Percentiles rank a stretch among this genome's conserved stretches.
These are phyloP conservation scores for Telopea speciosissima DNA, from an alignment of 177 flowering plant species.

Conservation along the genomic window DNA sequence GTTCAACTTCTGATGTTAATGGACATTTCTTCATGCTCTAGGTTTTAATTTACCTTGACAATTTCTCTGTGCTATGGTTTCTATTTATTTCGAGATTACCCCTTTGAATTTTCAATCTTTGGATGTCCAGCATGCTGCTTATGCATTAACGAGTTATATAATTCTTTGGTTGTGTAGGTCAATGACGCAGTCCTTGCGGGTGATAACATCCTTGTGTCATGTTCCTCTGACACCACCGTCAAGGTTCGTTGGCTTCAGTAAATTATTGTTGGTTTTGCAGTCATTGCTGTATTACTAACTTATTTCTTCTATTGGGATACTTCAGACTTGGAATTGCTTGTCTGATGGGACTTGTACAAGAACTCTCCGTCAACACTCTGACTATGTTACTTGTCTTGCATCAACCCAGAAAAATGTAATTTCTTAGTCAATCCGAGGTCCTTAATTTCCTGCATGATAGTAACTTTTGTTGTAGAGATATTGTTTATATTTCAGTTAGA, in stretches of 20 bases:
- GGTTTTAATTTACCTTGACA: not conserved
- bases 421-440: conserved; percentile 20
- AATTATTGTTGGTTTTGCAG: conserved; percentile 5
- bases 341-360: conserved; percentile 72
- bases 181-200: conserved; percentile 87
- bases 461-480: conserved; percentile 7
- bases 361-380: conserved; percentile 89
- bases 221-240: conserved; percentile 90
- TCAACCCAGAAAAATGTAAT: conserved; percentile 87
- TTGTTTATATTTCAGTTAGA: not conserved
- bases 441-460: conserved; percentile 6
- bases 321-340: conserved; percentile 80
- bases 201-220: conserved; percentile 74
- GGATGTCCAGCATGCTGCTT: not conserved
- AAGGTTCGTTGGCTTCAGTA: conserved; percentile 46
- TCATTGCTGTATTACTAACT: conserved; percentile 9
- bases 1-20: not conserved
- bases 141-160: not conserved
- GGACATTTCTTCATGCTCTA: not conserved
- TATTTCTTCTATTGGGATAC: conserved; percentile 13
- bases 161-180: conserved; percentile 50
- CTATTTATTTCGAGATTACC: not conserved
- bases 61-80: not conserved
- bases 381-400: conserved; percentile 95
- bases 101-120: not conserved